Percentiles rank a stretch among this genome's conserved stretches.
Evolutionary conservation across 2,329 filamentous ascomycete genomes (phyloP).

Genomic region (Penicillium verrucosum): DNA sequence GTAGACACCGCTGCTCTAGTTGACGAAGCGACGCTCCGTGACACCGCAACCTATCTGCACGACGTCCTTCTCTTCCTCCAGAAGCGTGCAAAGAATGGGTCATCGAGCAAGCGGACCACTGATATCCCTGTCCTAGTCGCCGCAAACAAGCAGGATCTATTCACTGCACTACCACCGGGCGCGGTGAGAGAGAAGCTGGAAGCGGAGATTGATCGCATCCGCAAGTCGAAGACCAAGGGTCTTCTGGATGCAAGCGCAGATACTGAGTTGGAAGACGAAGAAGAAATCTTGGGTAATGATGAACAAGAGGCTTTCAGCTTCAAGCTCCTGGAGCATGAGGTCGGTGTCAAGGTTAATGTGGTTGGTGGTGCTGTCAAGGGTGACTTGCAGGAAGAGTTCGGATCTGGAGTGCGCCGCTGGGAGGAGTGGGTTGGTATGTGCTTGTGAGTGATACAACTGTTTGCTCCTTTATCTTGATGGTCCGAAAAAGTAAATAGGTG

Average conservation of each 20-base stretch:
- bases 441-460: slow-evolving; percentile 47
- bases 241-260: slow-evolving; percentile 76
- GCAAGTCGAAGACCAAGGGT: slow-evolving; percentile 73
- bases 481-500: slow-evolving; percentile 2
- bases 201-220: slow-evolving; percentile 73
- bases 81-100: slow-evolving; percentile 59
- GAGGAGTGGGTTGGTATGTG: slow-evolving; percentile 84
- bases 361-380: slow-evolving; percentile 65
- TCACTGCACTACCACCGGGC: slow-evolving; percentile 79
- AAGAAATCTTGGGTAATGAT: slow-evolving; percentile 80
- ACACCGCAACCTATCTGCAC: slow-evolving; percentile 81
- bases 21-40: slow-evolving; percentile 53
- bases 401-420: slow-evolving; percentile 75
- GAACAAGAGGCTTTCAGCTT: slow-evolving; percentile 77
- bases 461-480: background rate
- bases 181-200: slow-evolving; percentile 75
- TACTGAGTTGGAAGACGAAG: slow-evolving; percentile 59
- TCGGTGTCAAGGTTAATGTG: slow-evolving; percentile 74
- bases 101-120: slow-evolving; percentile 53
- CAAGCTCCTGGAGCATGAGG: slow-evolving; percentile 71
- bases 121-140: slow-evolving; percentile 75
- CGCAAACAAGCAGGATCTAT: slow-evolving; percentile 93
- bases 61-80: slow-evolving; percentile 83
- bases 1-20: slow-evolving; percentile 74
- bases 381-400: slow-evolving; percentile 52